Evolutionary conservation across 176 grass and related monocot species (phyloP).

Genomic region (Carex scoparia): DNA sequence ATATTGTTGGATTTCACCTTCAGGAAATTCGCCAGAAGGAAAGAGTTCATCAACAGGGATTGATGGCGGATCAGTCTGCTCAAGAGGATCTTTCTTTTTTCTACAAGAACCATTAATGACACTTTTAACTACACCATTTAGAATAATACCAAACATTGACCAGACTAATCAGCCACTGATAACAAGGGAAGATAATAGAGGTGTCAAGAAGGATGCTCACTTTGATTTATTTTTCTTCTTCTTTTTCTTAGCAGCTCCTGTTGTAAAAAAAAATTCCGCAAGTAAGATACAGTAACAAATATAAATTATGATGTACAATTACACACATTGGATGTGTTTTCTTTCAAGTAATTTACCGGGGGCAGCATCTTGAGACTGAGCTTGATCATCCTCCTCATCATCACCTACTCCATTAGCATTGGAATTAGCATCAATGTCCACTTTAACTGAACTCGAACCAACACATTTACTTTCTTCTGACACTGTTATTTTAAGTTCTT

Average conservation of each 20-base stretch:
- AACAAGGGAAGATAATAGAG: not conserved
- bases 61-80: conserved; percentile 86
- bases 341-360: conserved; percentile 33
- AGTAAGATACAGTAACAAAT: conserved; percentile 4
- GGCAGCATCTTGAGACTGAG: conserved; percentile 44
- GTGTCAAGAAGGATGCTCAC: conserved; percentile 31
- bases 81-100: conserved; percentile 73
- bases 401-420: conserved; percentile 18
- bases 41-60: conserved; percentile 91
- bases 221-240: conserved; percentile 85
- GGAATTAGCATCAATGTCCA: conserved; percentile 7
- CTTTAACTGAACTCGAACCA: conserved; percentile 10
- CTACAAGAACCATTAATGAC: conserved; percentile 27
- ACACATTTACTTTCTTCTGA: conserved; percentile 30
- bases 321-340: conserved; percentile 13
- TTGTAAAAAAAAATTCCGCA: conserved; percentile 24
- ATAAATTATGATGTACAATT: conserved; percentile 7
- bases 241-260: conserved; percentile 62
- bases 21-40: conserved; percentile 70
- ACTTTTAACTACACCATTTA: not conserved
- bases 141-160: conserved; percentile 3
- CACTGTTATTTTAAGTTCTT: conserved; percentile 2
- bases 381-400: conserved; percentile 45
- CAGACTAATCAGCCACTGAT: conserved; percentile 12
- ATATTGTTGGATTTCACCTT: conserved; percentile 81